Conservation (phyloP, 2,329 filamentous ascomycete species). For the Penicillium sp. region DNA sequence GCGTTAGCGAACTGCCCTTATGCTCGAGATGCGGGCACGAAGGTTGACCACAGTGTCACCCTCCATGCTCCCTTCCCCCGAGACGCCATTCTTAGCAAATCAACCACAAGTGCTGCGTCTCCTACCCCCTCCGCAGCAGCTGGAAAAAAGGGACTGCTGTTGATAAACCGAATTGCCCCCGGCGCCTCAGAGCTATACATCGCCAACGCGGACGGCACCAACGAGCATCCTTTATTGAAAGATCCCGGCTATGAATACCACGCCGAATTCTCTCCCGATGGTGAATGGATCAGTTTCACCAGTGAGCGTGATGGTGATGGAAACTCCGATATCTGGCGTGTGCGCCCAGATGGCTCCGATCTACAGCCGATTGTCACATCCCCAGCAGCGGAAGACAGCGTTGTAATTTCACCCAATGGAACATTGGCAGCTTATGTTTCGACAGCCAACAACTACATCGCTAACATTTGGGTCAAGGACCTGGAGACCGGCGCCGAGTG, state of each 20-base stretch:
- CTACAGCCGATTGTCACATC: conserved; percentile 37
- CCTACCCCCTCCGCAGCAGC: not conserved
- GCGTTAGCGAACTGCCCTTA: not conserved
- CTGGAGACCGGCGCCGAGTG: conserved; percentile 30
- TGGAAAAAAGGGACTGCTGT: conserved; percentile 25
- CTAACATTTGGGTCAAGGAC: conserved; percentile 45
- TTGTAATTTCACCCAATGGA: conserved; percentile 40
- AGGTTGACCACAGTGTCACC: not conserved
- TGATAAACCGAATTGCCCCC: conserved; percentile 41
- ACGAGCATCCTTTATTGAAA: conserved; percentile 36
- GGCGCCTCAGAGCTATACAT: conserved; percentile 29
- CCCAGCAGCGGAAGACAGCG: conserved; percentile 39
- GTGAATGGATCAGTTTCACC: conserved; percentile 43
- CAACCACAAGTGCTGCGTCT: not conserved
- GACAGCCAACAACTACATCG: conserved; percentile 34
- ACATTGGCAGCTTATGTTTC: conserved; percentile 42
- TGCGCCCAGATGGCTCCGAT: conserved; percentile 36
- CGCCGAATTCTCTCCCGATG: conserved; percentile 39
- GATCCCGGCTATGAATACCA: conserved; percentile 42
- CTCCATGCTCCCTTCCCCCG: not conserved
- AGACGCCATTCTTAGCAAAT: not conserved
- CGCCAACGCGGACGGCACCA: conserved; percentile 41
- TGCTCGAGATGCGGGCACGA: not conserved
- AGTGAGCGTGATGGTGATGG: conserved; percentile 42
- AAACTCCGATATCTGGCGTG: conserved; percentile 43